Evolutionary conservation across 192 early-diverging fungal genomes (phyloP), one percentile per base, ranked within the genome.

Genomic region (Cetraspora pellucida): DNA sequence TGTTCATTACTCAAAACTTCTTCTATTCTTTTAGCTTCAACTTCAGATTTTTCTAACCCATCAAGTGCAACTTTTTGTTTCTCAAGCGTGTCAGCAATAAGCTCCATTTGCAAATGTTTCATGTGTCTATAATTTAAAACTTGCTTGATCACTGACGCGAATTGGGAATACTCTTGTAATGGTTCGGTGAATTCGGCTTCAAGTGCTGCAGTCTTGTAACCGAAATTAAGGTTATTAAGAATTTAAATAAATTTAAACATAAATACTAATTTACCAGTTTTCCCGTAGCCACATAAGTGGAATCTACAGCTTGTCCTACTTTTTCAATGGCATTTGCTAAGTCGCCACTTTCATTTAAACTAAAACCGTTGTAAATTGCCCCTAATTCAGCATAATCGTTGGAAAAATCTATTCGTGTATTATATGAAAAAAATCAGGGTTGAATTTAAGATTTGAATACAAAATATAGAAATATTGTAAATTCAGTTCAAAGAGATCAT

Each of bases 361-460:
- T 98, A 83, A 98, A 98, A 25, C 91, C 95, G 77, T 99, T 99
- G 81, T 96, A 95, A 2, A 90, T 85, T 4, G 94, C 95, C 0
- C 96, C 97, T 19, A 99, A 85, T 75, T 97, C 96, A 23, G 94
- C 85, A 77, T 94, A 94, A 72, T 93, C 91, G 44, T 82, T 81
- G 0, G 94, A 89, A 31, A 93, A 85, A 78, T 97, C 96, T 75
- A 64, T 37, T 37, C 37, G 7, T 37, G 17, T 30, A 77, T 57
- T 59, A 82, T 68, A 27, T 45, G 65, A 28, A 19, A 2, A 21
- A 19, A 21, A 46, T 52, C 19, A 13, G 19, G 19, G 19, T 3
- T 17, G 19, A 52, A 17, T 17, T 52, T 52, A 52, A 19, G 13
- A 52, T 17, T 17, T 52, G 19, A 52, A 17, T 52, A 10, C 14